Evolutionary conservation across 371 early-diverging fungal species (phyloP).

Genomic region (Mycotypha africana): DNA sequence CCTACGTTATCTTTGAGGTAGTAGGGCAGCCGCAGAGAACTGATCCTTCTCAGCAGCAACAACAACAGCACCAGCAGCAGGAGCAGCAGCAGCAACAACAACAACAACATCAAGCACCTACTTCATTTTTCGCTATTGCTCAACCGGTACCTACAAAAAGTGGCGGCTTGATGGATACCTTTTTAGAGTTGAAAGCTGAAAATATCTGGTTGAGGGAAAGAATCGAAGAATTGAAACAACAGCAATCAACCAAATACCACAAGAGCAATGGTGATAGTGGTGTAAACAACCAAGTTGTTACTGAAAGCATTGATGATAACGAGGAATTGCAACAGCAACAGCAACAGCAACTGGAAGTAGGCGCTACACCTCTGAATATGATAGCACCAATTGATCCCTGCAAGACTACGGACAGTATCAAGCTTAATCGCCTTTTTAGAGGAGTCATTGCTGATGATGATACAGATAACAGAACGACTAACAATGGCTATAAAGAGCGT

Average conservation of each 20-base stretch:
- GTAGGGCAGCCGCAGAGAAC: slow-evolving; percentile 40
- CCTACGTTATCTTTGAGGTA: slow-evolving; percentile 42
- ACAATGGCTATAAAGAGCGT: neutral
- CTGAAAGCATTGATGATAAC: too few relatives aligned
- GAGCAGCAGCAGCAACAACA: too few relatives aligned
- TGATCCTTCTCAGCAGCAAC: too few relatives aligned
- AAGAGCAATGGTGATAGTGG: too few relatives aligned
- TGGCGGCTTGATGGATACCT: slow-evolving; percentile 44
- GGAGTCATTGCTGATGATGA: neutral
- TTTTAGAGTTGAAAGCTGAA: slow-evolving; percentile 52
- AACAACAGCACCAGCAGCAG: too few relatives aligned
- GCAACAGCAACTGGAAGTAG: neutral
- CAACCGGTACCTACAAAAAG: slow-evolving; percentile 46
- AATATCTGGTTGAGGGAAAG: slow-evolving; percentile 42
- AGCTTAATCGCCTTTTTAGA: too few relatives aligned
- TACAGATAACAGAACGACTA: neutral
- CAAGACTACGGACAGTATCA: too few relatives aligned
- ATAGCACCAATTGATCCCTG: too few relatives aligned
- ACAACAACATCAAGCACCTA: slow-evolving; percentile 21
- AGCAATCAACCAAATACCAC: too few relatives aligned
- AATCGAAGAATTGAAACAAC: slow-evolving; percentile 31
- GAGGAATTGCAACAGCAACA: neutral
- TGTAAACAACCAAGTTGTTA: too few relatives aligned
- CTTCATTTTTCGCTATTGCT: slow-evolving; percentile 48
- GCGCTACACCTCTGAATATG: neutral